Conservation (phyloP, 2,329 filamentous ascomycete genomes). For the Cladosporium sphaerospermum region DNA sequence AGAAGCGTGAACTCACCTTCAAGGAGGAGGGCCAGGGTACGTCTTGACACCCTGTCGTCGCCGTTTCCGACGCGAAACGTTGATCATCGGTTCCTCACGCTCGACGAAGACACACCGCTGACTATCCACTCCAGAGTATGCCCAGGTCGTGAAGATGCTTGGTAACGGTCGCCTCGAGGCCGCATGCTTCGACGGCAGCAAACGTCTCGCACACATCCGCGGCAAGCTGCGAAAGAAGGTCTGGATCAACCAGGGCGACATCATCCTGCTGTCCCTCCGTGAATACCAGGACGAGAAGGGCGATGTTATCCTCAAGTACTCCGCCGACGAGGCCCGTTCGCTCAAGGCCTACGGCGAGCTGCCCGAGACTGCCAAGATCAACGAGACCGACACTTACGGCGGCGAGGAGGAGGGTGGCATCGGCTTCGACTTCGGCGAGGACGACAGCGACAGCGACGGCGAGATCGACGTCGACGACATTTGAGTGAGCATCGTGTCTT, state of each 20-base stretch:
- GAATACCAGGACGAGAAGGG: slow-evolving; percentile 94
- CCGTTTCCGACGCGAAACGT: background rate
- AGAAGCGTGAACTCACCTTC: slow-evolving; percentile 97
- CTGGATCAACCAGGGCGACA: slow-evolving; percentile 98
- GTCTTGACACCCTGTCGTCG: slow-evolving; percentile 14
- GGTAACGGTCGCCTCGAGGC: slow-evolving; percentile 92
- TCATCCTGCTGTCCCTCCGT: slow-evolving; percentile 79
- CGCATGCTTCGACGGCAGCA: slow-evolving; percentile 89
- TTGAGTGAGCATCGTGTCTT: slow-evolving; percentile 37
- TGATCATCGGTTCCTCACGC: background rate
- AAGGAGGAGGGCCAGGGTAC: slow-evolving; percentile 91
- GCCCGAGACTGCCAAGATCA: slow-evolving; percentile 97
- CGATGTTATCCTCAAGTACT: slow-evolving; percentile 92
- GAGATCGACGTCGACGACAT: slow-evolving; percentile 96
- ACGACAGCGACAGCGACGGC: slow-evolving; percentile 60
- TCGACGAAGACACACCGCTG: slow-evolving; percentile 11
- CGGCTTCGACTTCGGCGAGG: slow-evolving; percentile 98
- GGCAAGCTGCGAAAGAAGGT: slow-evolving; percentile 99
- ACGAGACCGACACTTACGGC: slow-evolving; percentile 93
- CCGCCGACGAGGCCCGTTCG: slow-evolving; percentile 85
- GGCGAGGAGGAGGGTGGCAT: slow-evolving; percentile 90
- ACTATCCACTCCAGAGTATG: slow-evolving; percentile 53
- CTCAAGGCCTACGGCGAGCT: slow-evolving; percentile 97
- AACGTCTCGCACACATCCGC: slow-evolving; percentile 77
- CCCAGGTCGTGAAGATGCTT: slow-evolving; percentile 90